Evolutionary conservation across 345 rosid genomes (phyloP), one percentile per base, ranked within the genome.

Genomic region (Salix dunnii): DNA sequence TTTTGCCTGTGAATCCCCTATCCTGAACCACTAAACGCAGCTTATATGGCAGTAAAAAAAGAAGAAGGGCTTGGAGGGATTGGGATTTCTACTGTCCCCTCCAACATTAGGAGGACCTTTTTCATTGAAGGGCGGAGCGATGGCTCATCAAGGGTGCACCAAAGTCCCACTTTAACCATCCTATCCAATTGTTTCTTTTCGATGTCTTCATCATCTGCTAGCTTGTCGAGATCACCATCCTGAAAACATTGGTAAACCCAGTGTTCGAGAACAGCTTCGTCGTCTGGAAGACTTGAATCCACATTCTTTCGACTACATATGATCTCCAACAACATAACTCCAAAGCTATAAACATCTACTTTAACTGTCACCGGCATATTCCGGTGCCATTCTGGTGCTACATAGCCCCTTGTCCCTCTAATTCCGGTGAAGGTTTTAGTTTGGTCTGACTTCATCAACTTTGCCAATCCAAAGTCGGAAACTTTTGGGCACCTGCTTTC

Each of bases 321-420:
- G 36, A 81, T 76, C 76, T 83, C 81, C 68, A 78, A 28, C 23
- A 85, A 51, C 74, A 85, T 51, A 11, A 82, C 20, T 20, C 88
- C 82, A 4, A 80, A 85, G 75, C 82, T 82, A 71, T 82, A 85
- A 25, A 78, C 77, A 76, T 83, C 81, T 80, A 77, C 85, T 74
- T 82, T 85, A 2, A 21, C 77, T 10, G 82, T 77, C 70, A 85
- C 68, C 0, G 84, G 87, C 74, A 38, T 42, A 2, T 82, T 82
- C 27, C 31, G 13, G 27, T 80, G 78, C 85, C 85, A 82, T 73
- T 82, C 75, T 0, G 87, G 85, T 6, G 84, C 85, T 17, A 69
- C 78, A 46, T 75, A 82, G 14, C 84, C 77, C 72, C 71, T 79
- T 2, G 76, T 78, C 33, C 86, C 72, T 72, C 80, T 75, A 4